Evolutionary conservation across 306 rosid species (phyloP).

Genomic region (Cicer chorassanicum): DNA sequence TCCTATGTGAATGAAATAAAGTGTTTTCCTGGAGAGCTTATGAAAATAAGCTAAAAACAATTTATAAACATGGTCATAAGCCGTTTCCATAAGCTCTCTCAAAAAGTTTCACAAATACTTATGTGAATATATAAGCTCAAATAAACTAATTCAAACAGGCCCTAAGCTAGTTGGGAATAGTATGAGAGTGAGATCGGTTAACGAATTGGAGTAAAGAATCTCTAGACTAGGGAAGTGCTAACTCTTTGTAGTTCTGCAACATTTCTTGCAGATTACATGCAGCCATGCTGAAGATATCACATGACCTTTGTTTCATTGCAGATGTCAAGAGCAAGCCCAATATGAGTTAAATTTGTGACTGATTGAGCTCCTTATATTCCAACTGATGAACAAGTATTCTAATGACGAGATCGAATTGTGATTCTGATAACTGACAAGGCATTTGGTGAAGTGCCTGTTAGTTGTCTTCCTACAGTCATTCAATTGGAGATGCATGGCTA

Average conservation of each 20-base stretch:
- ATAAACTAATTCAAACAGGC: neutral
- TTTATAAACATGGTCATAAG: neutral
- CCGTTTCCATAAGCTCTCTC: neutral
- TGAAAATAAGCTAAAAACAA: neutral
- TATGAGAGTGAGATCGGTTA: too few relatives aligned
- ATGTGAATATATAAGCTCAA: too few relatives aligned
- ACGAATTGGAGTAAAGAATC: neutral
- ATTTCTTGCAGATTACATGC: neutral
- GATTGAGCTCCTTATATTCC: conserved; percentile 16
- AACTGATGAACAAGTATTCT: conserved; percentile 10
- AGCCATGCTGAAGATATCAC: conserved; percentile 23
- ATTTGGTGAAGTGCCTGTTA: neutral
- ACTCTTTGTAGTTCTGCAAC: neutral
- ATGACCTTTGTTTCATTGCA: conserved; percentile 41
- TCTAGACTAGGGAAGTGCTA: conserved; percentile 1
- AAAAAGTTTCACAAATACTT: too few relatives aligned
- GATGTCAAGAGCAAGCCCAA: conserved; percentile 61
- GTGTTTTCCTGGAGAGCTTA: neutral
- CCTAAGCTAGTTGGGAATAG: too few relatives aligned
- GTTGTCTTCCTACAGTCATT: conserved; percentile 12
- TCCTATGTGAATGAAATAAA: too few relatives aligned
- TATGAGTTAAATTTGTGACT: conserved; percentile 40
- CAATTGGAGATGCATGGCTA: conserved; percentile 1
- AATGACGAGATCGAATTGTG: neutral
- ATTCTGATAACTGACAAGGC: neutral